A percentile compares a stretch with the other conserved stretches of the same genome.
These are phyloP conservation scores for Penicillium aurantiogriseum DNA, from an alignment of 2,329 filamentous ascomycete genomes.

Conservation along the genomic window DNA sequence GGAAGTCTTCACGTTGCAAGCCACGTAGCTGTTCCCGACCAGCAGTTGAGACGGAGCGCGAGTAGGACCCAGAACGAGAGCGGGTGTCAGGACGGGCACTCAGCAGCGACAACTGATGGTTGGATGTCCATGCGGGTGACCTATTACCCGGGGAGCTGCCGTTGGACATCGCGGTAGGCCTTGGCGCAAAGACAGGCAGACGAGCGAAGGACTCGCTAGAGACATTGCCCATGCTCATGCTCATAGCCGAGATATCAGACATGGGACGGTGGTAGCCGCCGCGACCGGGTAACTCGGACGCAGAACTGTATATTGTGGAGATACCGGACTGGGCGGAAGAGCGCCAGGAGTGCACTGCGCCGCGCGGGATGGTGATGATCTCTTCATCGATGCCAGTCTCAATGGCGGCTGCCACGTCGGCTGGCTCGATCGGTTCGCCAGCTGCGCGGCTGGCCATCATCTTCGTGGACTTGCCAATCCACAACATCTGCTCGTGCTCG, in stretches of 20 bases:
- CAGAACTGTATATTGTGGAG: slow-evolving; percentile 30
- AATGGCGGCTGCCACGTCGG: slow-evolving; percentile 28
- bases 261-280: slow-evolving; percentile 13
- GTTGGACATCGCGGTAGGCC: slow-evolving; percentile 20
- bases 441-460: slow-evolving; percentile 31
- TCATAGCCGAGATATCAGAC: slow-evolving; percentile 31
- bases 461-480: slow-evolving; percentile 45
- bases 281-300: slow-evolving; percentile 23
- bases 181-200: slow-evolving; percentile 36
- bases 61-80: slow-evolving; percentile 17
- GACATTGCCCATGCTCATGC: slow-evolving; percentile 30
- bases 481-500: slow-evolving; percentile 62
- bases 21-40: slow-evolving; percentile 35
- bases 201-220: slow-evolving; percentile 33
- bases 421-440: slow-evolving; percentile 25
- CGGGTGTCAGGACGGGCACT: neutral
- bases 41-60: slow-evolving; percentile 27
- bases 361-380: slow-evolving; percentile 37
- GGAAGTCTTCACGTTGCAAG: slow-evolving; percentile 35
- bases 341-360: slow-evolving; percentile 37
- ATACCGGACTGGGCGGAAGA: slow-evolving; percentile 35
- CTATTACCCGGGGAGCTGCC: slow-evolving; percentile 7
- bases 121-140: slow-evolving; percentile 16
- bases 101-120: slow-evolving; percentile 18
- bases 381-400: slow-evolving; percentile 35